A percentile compares a stretch with the other conserved stretches of the same genome.
phyloP scores from a whole-genome alignment of 2,329 filamentous ascomycete species.

The Talaromyces marneffei region DNA sequence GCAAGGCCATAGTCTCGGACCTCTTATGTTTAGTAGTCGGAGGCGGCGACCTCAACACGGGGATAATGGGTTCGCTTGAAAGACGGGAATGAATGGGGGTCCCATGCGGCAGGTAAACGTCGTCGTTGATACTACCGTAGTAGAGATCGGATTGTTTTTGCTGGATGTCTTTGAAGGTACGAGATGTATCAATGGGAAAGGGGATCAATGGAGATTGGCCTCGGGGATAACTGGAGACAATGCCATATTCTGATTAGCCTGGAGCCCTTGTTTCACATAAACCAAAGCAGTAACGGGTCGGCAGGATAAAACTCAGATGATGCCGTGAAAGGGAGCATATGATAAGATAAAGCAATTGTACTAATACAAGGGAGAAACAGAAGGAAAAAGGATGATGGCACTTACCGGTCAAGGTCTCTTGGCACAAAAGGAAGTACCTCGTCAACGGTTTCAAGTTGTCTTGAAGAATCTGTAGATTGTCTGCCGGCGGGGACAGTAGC shows the following conservation, averaged over 20 bases:
- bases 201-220: slow-evolving; percentile 30
- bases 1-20: slow-evolving; percentile 41
- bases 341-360: neutral
- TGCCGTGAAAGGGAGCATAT: neutral
- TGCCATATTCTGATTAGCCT: slow-evolving; percentile 9
- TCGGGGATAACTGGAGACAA: slow-evolving; percentile 35
- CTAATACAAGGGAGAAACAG: neutral
- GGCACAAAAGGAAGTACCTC: slow-evolving; percentile 15
- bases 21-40: slow-evolving; percentile 44
- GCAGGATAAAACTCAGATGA: neutral
- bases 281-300: slow-evolving; percentile 1
- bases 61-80: slow-evolving; percentile 44
- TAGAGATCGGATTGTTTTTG: slow-evolving; percentile 14
- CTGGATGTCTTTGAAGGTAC: slow-evolving; percentile 17
- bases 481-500: neutral
- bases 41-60: slow-evolving; percentile 63
- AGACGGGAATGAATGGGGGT: slow-evolving; percentile 36
- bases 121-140: slow-evolving; percentile 21
- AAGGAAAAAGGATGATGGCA: neutral
- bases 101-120: slow-evolving; percentile 33
- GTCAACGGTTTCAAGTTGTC: slow-evolving; percentile 14
- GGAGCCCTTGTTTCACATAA: neutral
- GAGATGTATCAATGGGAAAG: slow-evolving; percentile 30
- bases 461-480: slow-evolving; percentile 7
- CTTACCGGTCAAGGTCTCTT: slow-evolving; percentile 18